Base-by-base conservation (phyloP, 257 asterid species). In the Lycium ferocissimum region DNA sequence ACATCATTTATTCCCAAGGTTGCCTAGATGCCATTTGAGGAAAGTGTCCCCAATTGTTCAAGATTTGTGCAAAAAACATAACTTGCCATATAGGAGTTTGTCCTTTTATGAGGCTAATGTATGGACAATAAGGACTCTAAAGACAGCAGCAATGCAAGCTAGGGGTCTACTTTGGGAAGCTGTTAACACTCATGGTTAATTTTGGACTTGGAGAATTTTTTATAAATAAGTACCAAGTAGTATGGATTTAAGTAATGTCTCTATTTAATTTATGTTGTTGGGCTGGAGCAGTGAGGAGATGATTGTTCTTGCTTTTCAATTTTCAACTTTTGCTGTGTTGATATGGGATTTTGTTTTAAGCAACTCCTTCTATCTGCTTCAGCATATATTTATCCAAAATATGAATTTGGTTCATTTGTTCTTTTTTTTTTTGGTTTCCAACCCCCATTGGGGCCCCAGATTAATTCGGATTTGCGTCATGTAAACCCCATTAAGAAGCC, bases 161-260 rank as follows among this genome's bases (percentile, higher is more conserved):
- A 88, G 96, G 45, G 94, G 82, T 87, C 86, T 95, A 89, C 85
- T 94, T 33, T 95, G 99, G 99, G 99, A 95, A 87, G 99, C 97
- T 85, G 88, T 95, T 8, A 94, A 94, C 86, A 95, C 97, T 20
- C 97, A 94, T 85, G 99, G 99, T 65, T 94, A 93, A 92, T 13
- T 78, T 11, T 78, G 22, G 22, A 22, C 0, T 12, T 49, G 61
- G 81, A 75, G 9, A 22, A 3, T 20, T 26, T 18, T 45, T 49
- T 3, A 51, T 11, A 9, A 76, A 13, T 26, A 76, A 76, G 22
- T 76, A 75, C 38, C 6, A 69, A 15, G 7, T 69, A 69, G 12
- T 71, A 26, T 51, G 63, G 14, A 13, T 2, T 22, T 51, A 76
- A 7, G 63, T 13, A 26, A 49, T 51, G 40, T 75, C 20, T 76